Evolutionary conservation across 2,329 filamentous ascomycete species (phyloP).

Genomic region (Penicillium sp.): DNA sequence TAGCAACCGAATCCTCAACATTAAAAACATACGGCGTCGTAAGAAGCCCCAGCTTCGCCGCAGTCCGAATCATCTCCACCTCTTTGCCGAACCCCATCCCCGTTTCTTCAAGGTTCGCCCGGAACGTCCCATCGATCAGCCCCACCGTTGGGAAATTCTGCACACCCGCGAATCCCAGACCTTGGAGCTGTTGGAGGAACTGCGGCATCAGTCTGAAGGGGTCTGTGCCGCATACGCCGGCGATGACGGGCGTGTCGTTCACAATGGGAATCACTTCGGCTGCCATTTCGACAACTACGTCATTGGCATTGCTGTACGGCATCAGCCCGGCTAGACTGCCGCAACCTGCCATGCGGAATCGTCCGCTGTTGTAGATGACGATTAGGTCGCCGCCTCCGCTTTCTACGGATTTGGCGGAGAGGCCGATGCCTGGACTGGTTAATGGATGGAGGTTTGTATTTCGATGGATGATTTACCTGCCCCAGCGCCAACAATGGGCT

Average conservation of each 20-base stretch:
- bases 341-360: constrained; percentile 70
- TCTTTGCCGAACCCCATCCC: constrained; percentile 69
- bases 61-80: constrained; percentile 65
- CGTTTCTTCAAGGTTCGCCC: constrained; percentile 69
- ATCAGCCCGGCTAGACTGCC: constrained; percentile 69
- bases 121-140: constrained; percentile 67
- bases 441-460: neutral
- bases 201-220: constrained; percentile 63
- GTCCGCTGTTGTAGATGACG: constrained; percentile 70
- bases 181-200: constrained; percentile 62
- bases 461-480: constrained; percentile 47
- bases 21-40: constrained; percentile 72
- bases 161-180: constrained; percentile 67
- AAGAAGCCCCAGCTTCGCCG: constrained; percentile 60
- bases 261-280: constrained; percentile 66
- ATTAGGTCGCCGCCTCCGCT: constrained; percentile 68
- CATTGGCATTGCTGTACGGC: constrained; percentile 71
- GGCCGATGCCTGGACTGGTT: constrained; percentile 57
- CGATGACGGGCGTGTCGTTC: constrained; percentile 63
- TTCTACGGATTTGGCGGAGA: constrained; percentile 71
- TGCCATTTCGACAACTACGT: constrained; percentile 69
- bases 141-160: constrained; percentile 75
- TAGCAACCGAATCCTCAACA: constrained; percentile 60
- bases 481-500: constrained; percentile 68
- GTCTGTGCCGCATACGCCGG: constrained; percentile 70